Base-by-base conservation (phyloP, 805 yeast species). In the Diddensiella caesifluorescens region DNA sequence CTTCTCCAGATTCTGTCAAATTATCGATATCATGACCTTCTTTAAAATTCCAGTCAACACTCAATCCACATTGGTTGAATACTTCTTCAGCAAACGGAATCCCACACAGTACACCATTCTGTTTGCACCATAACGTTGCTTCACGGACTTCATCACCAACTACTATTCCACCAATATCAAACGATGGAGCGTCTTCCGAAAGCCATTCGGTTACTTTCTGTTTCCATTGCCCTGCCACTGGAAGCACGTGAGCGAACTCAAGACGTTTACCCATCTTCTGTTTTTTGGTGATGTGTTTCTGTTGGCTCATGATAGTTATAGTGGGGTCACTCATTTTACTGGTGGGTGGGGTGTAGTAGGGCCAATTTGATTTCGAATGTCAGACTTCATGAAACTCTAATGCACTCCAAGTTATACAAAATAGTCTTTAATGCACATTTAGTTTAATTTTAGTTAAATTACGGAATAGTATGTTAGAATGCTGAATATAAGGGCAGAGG, bases 111-210 rank as follows among this genome's bases (percentile, higher is more conserved):
- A 86, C 69, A 20, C 97, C 96, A 30, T 71, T 68, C 46, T 81
- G 80, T 62, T 89, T 89, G 70, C 94, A 83, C 64, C 75, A 82
- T 32, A 89, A 67, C 2, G 85, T 77, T 2, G 95, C 97, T 2
- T 78, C 68, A 55, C 85, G 83, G 2, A 52, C 51, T 33, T 72
- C 80, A 41, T 73, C 72, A 9, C 97, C 97, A n/a, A 90, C 97
- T 2, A 90, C 97, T 55, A 67, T 86, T 2, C 96, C 97, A 25
- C 97, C 97, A 54, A 80, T 83, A 61, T 89, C 97, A 54, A 90
- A 90, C 0, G 94, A 78, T 1, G 97, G 97, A 12, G 84, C 90
- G 55, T 89, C 97, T 56, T 89, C 97, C 4, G 75, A 68, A 10
- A 89, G 67, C 80, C 86, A 89, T 33, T 67, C 70, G 6, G 87